These are phyloP conservation scores for Triglochin maritima DNA, from an alignment of 106 monocot genomes.

Conservation along the genomic window DNA sequence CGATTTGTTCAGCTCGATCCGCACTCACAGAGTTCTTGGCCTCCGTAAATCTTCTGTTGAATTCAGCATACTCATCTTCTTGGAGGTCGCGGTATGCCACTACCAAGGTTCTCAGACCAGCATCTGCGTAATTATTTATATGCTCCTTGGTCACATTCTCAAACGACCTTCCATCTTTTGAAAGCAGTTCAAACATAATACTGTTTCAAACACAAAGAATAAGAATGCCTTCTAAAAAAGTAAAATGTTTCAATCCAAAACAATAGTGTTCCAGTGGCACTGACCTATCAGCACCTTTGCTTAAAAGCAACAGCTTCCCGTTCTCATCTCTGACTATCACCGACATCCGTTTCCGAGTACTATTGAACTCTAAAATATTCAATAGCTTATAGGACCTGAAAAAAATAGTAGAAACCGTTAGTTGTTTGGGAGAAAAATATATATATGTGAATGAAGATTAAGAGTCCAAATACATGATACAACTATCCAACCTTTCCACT, in stretches of 20 bases:
- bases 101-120: conserved; percentile 50
- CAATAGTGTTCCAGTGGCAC: not conserved
- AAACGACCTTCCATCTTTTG: conserved; percentile 31
- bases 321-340: conserved; percentile 18
- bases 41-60: conserved; percentile 33
- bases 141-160: conserved; percentile 34
- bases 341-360: conserved; percentile 20
- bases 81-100: conserved; percentile 41
- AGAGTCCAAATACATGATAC: no score
- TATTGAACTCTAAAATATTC: conserved; percentile 18
- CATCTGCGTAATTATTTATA: conserved; percentile 49
- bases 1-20: conserved; percentile 35
- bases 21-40: conserved; percentile 43
- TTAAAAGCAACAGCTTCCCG: conserved; percentile 8
- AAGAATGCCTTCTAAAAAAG: not conserved
- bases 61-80: conserved; percentile 33
- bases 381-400: conserved; percentile 15
- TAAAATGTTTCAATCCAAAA: not conserved
- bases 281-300: conserved; percentile 25
- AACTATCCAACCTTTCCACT: conserved; percentile 5
- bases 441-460: no score
- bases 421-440: not conserved
- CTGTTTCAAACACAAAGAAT: conserved; percentile 13
- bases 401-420: not conserved
- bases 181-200: conserved; percentile 48